These are phyloP conservation scores for Hymenotorrendiella dingleyae DNA, from an alignment of 2,329 filamentous ascomycete genomes.

Conservation along the genomic window DNA sequence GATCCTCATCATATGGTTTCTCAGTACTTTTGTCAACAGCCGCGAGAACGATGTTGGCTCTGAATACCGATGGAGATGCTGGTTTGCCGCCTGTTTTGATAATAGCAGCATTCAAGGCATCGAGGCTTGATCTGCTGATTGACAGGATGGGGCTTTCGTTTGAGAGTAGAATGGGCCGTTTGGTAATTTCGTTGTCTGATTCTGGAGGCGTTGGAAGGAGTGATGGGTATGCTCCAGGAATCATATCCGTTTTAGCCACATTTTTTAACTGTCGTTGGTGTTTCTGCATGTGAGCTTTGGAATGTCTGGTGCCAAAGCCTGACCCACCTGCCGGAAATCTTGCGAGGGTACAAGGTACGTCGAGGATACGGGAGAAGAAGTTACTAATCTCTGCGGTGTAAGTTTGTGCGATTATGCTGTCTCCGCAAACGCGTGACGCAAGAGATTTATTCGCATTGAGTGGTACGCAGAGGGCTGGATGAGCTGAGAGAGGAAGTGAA, in stretches of 20 bases:
- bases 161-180: constrained; percentile 65
- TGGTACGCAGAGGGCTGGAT: constrained; percentile 51
- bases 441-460: constrained; percentile 35
- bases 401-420: constrained; percentile 62
- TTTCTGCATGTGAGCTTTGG: constrained; percentile 64
- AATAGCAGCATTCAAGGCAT: constrained; percentile 70
- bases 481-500: constrained; percentile 58
- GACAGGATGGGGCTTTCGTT: constrained; percentile 93
- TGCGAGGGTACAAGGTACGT: constrained; percentile 75
- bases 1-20: constrained; percentile 71
- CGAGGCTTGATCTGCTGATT: constrained; percentile 74
- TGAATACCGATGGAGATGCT: constrained; percentile 70
- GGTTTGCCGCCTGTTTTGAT: constrained; percentile 52
- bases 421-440: constrained; percentile 74
- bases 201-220: constrained; percentile 52
- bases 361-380: constrained; percentile 74
- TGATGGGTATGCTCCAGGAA: constrained; percentile 51
- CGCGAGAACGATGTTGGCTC: constrained; percentile 79
- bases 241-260: constrained; percentile 13
- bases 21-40: constrained; percentile 30
- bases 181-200: constrained; percentile 44
- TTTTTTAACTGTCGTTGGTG: constrained; percentile 38
- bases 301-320: constrained; percentile 56
- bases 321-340: constrained; percentile 68
- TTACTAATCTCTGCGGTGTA: constrained; percentile 63